These are phyloP conservation scores for Hypericum perforatum DNA, from an alignment of 345 rosid genomes.

Conservation along the genomic window DNA sequence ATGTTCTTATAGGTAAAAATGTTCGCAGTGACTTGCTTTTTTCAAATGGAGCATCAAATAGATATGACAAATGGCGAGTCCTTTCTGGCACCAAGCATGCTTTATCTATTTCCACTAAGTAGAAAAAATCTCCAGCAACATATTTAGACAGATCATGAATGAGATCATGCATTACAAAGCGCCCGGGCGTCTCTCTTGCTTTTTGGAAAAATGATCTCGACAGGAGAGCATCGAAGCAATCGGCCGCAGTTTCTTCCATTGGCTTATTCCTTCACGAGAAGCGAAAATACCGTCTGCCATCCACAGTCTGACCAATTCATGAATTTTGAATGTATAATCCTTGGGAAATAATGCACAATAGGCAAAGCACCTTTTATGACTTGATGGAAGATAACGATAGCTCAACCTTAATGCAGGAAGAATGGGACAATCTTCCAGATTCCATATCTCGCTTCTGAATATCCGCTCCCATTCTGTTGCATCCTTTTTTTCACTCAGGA, in stretches of 20 bases:
- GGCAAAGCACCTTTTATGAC: slow-evolving; percentile 4
- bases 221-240: not conserved
- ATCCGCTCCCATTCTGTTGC: not conserved
- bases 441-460: not conserved
- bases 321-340: slow-evolving; percentile 1
- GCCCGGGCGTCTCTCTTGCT: not conserved
- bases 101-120: not conserved
- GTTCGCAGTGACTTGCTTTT: not conserved
- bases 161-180: slow-evolving; percentile 5
- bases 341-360: slow-evolving; percentile 1
- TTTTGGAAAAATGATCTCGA: slow-evolving; percentile 2
- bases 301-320: not conserved
- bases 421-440: not conserved
- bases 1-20: not conserved
- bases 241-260: not conserved
- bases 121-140: slow-evolving; percentile 2
- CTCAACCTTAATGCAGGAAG: slow-evolving; percentile 5
- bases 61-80: slow-evolving; percentile 2
- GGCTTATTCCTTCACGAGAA: not conserved
- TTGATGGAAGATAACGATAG: slow-evolving; percentile 5
- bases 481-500: not conserved
- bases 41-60: not conserved
- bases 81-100: not conserved
- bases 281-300: not conserved
- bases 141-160: slow-evolving; percentile 1